Conservation (phyloP, 805 yeast species). For the Cyberlindnera samutprakarnensis region DNA sequence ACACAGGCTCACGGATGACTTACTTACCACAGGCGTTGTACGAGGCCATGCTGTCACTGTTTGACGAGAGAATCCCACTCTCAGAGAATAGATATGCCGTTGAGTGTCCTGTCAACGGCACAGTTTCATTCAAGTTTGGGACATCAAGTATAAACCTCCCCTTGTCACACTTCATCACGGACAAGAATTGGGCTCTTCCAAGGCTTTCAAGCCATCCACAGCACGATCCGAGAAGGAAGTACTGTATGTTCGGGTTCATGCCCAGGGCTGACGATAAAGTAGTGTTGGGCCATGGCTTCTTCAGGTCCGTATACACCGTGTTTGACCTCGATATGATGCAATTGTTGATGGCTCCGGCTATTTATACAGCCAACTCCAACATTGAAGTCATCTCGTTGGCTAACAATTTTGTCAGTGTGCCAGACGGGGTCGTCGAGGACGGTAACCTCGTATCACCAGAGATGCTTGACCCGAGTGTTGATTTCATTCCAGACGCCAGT, state of each 20-base stretch:
- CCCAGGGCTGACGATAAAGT: conserved; percentile 4
- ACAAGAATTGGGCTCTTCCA: conserved; percentile 1
- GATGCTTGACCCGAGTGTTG: conserved; percentile 8
- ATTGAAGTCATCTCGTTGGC: conserved; percentile 4
- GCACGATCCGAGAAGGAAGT: conserved; percentile 2
- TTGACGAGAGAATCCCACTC: conserved; percentile 1
- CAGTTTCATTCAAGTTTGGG: conserved; percentile 8
- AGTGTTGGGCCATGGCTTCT: conserved; percentile 17
- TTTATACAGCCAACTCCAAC: conserved; percentile 5
- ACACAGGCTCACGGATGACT: conserved; percentile 16
- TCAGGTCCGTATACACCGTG: conserved; percentile 16
- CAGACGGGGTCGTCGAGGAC: conserved; percentile 5
- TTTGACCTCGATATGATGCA: conserved; percentile 20
- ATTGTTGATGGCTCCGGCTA: conserved; percentile 18
- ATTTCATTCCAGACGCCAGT: conserved; percentile 12
- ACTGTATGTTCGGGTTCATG: conserved; percentile 11
- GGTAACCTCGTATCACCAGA: conserved; percentile 3
- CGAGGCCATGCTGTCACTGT: conserved; percentile 1
- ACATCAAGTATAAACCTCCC: conserved; percentile 3
- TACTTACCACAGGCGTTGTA: conserved; percentile 14
- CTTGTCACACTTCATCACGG: conserved; percentile 2
- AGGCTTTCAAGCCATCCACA: not conserved
- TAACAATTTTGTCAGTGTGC: conserved; percentile 2
- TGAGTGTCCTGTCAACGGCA: not conserved
- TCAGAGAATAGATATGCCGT: conserved; percentile 1